Conservation (phyloP, 1,139 yeast species). For the Yamadazyma sp. region DNA sequence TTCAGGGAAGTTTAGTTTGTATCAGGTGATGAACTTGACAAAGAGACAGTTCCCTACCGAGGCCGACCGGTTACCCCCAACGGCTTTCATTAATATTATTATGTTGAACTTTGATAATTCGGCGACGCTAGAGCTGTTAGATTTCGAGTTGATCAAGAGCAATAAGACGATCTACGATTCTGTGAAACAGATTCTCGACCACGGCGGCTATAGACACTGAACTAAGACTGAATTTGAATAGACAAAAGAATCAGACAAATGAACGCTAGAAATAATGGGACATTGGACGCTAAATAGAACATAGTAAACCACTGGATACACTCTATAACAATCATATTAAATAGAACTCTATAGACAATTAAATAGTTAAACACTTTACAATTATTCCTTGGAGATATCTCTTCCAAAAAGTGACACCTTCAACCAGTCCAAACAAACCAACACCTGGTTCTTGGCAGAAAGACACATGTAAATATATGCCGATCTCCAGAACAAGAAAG, state of each 20-base stretch:
- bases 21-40: slow-evolving; percentile 31
- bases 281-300: too few species aligned
- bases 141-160: slow-evolving; percentile 27
- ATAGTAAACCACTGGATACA: too few species aligned
- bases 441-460: slow-evolving; percentile 80
- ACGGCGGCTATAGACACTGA: too few species aligned
- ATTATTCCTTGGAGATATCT: slow-evolving; percentile 63
- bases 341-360: neutral
- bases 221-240: too few species aligned
- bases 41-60: slow-evolving; percentile 11
- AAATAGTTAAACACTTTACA: too few species aligned
- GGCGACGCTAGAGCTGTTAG: slow-evolving; percentile 18
- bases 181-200: slow-evolving; percentile 33
- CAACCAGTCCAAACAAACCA: slow-evolving; percentile 84
- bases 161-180: slow-evolving; percentile 35
- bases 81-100: slow-evolving; percentile 7
- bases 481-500: slow-evolving; percentile 92
- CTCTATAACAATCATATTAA: slow-evolving; percentile 6
- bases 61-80: slow-evolving; percentile 12
- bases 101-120: slow-evolving; percentile 13
- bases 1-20: slow-evolving; percentile 34
- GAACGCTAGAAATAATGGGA: too few species aligned
- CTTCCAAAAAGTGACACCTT: slow-evolving; percentile 88
- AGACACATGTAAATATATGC: slow-evolving; percentile 93
- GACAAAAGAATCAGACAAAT: too few species aligned